Conservation (phyloP, 345 rosid species). For the Salix koriyanagi region DNA sequence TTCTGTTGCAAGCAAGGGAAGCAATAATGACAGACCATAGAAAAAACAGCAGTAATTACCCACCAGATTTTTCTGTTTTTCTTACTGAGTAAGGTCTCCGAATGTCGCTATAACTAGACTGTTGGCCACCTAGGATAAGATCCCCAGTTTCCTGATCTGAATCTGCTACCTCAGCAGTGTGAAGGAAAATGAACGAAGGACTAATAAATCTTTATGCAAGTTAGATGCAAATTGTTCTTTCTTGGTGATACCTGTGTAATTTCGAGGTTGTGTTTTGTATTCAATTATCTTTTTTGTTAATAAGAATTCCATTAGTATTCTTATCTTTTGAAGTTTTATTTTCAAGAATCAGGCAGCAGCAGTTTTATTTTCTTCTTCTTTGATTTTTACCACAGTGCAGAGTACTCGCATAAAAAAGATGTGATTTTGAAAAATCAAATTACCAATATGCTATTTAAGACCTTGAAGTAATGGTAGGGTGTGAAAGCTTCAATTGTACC, state of each 20-base stretch:
- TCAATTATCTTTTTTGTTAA: background rate
- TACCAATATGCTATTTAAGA: no score
- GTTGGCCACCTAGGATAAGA: background rate
- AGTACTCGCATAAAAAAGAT: no score
- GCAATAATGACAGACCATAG: constrained; percentile 27
- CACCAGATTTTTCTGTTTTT: background rate
- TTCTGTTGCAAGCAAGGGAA: constrained; percentile 16
- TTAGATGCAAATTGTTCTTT: background rate
- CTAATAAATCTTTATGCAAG: constrained; percentile 4
- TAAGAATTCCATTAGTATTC: background rate
- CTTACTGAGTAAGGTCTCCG: background rate
- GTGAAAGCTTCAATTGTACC: constrained; percentile 28
- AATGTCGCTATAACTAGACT: background rate
- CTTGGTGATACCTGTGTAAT: constrained; percentile 4
- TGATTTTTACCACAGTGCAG: no score
- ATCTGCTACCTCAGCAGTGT: constrained; percentile 4
- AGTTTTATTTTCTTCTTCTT: background rate
- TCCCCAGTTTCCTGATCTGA: constrained; percentile 1
- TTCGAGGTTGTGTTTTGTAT: constrained; percentile 6
- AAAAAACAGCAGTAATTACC: constrained; percentile 13
- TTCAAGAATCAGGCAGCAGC: background rate
- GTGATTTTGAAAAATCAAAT: no score
- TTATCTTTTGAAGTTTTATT: background rate
- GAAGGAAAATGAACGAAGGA: background rate
- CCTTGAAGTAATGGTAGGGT: background rate